phyloP scores from a whole-genome alignment of 495 filamentous ascomycete species.

The Hypoxylon intermedium region DNA sequence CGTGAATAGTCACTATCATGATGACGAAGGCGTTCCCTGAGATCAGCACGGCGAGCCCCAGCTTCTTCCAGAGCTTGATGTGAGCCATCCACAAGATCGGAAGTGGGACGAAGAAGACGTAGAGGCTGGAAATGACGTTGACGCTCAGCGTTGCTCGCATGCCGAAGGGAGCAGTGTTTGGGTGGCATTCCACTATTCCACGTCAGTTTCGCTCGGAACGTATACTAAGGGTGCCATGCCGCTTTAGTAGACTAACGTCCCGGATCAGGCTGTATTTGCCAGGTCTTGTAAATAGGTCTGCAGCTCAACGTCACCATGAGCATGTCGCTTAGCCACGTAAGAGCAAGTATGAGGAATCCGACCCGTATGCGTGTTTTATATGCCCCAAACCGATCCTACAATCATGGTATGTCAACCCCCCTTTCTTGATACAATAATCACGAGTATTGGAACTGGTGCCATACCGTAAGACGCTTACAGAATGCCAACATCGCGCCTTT shows the following conservation, averaged over 20 bases:
- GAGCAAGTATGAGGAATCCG: conserved; percentile 58
- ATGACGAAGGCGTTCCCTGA: conserved; percentile 58
- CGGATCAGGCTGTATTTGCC: conserved; percentile 64
- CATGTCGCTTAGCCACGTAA: conserved; percentile 60
- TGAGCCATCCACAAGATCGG: conserved; percentile 61
- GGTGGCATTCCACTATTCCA: conserved; percentile 55
- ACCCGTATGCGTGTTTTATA: conserved; percentile 58
- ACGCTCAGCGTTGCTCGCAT: conserved; percentile 56
- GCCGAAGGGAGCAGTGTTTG: conserved; percentile 54
- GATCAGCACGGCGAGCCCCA: conserved; percentile 57
- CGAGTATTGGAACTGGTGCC: not conserved
- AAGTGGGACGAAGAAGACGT: conserved; percentile 60
- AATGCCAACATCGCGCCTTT: conserved; percentile 67
- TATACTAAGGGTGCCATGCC: not conserved
- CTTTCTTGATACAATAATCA: not conserved
- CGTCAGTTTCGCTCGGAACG: not conserved
- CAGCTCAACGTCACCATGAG: conserved; percentile 63
- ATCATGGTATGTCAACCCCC: conserved; percentile 9
- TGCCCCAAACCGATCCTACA: conserved; percentile 50
- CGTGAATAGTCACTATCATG: conserved; percentile 57
- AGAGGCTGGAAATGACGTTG: conserved; percentile 61
- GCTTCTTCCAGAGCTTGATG: conserved; percentile 54
- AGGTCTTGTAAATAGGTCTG: conserved; percentile 56
- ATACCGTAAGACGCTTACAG: conserved; percentile 64
- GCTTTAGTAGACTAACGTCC: conserved; percentile 49